A percentile compares a stretch with the other conserved stretches of the same genome.
phyloP scores from a whole-genome alignment of 331 rosid species.

The Erythrophleum ivorense region DNA sequence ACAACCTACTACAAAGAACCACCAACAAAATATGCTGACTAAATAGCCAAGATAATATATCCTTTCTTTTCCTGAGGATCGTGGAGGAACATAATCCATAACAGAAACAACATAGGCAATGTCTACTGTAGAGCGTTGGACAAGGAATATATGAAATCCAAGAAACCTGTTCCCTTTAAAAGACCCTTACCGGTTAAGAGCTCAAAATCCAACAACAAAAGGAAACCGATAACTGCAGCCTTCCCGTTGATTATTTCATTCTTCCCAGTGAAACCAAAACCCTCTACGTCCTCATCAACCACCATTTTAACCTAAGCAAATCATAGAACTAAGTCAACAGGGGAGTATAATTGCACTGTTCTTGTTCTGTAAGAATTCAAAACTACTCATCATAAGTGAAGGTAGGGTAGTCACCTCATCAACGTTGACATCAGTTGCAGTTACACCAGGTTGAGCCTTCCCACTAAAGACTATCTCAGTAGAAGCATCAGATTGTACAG shows the following conservation, averaged over 20 bases:
- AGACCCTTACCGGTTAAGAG: constrained; percentile 95
- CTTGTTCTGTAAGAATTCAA: background rate
- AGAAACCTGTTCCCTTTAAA: constrained; percentile 94
- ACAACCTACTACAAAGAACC: constrained; percentile 20
- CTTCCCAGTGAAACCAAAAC: constrained; percentile 76
- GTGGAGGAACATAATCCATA: constrained; percentile 4
- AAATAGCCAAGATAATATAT: background rate
- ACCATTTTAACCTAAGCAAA: constrained; percentile 77
- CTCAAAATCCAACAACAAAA: constrained; percentile 87
- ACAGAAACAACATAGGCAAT: background rate
- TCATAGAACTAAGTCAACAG: constrained; percentile 17
- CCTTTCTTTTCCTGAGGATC: constrained; percentile 22
- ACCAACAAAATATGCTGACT: constrained; percentile 6
- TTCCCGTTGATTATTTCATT: constrained; percentile 90
- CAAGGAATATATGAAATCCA: constrained; percentile 78
- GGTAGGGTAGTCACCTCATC: constrained; percentile 68
- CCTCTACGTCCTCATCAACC: constrained; percentile 69
- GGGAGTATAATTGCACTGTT: background rate
- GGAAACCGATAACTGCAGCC: constrained; percentile 93
- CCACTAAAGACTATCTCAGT: constrained; percentile 93
- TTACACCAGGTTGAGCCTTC: constrained; percentile 91
- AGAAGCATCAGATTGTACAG: constrained; percentile 54
- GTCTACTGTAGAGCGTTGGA: constrained; percentile 75
- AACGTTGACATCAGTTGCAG: constrained; percentile 84
- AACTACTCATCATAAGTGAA: background rate